Percentiles rank a stretch among this genome's conserved stretches.
Evolutionary conservation across 73 alveolate species (phyloP).

Genomic region (Stentor coeruleus): DNA sequence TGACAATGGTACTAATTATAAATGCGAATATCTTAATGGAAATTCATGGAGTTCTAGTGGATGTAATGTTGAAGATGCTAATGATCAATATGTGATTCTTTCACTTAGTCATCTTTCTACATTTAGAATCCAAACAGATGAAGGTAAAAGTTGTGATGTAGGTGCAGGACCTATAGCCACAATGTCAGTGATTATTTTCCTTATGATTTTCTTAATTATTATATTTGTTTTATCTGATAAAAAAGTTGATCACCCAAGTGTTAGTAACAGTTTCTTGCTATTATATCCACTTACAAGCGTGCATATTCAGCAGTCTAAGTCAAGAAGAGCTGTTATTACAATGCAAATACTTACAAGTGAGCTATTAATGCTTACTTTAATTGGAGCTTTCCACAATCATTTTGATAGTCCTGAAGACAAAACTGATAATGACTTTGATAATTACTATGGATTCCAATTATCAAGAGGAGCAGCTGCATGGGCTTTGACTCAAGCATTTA

Average conservation of each 20-base stretch:
- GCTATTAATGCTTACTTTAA: not conserved
- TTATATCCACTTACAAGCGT: not conserved
- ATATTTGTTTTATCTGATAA: too few species aligned
- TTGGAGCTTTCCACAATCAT: not conserved
- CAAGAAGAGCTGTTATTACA: not conserved
- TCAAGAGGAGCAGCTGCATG: not conserved
- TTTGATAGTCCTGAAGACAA: not conserved
- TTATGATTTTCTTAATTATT: too few species aligned
- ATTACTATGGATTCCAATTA: not conserved
- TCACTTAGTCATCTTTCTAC: too few species aligned
- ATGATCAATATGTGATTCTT: too few species aligned
- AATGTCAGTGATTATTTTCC: too few species aligned
- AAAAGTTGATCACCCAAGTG: too few species aligned
- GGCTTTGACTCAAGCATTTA: not conserved
- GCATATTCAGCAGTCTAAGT: not conserved
- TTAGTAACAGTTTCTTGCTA: too few species aligned
- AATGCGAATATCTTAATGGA: not conserved
- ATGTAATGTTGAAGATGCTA: too few species aligned
- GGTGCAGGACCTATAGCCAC: too few species aligned
- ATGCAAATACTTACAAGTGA: not conserved
- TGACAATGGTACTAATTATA: not conserved
- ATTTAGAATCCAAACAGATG: too few species aligned
- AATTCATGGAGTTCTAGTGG: not conserved
- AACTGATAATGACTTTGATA: not conserved
- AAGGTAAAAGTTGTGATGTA: too few species aligned